Evolutionary conservation across 176 grass and related monocot genomes (phyloP).

Genomic region (Triticum timopheevii): DNA sequence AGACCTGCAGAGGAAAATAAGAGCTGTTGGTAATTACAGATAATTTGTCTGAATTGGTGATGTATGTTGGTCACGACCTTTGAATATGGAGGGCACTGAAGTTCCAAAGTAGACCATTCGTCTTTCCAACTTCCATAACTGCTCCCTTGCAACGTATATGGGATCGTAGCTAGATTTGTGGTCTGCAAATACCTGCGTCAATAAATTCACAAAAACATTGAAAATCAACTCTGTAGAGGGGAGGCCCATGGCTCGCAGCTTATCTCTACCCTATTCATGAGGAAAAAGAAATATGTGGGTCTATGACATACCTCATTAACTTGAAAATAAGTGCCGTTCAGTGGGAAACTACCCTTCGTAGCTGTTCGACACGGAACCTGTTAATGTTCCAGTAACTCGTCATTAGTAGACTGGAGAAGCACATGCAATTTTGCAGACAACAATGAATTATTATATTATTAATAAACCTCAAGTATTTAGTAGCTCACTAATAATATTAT

Average conservation of each 20-base stretch:
- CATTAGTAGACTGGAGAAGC: conserved; percentile 23
- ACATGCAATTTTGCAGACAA: conserved; percentile 23
- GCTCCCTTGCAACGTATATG: conserved; percentile 56
- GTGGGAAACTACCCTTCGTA: conserved; percentile 94
- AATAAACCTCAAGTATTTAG: neutral
- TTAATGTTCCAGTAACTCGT: conserved; percentile 29
- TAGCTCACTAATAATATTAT: neutral
- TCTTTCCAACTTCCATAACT: conserved; percentile 79
- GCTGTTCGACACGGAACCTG: conserved; percentile 98
- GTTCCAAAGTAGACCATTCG: conserved; percentile 85
- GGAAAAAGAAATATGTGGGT: neutral
- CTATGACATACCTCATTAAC: conserved; percentile 77
- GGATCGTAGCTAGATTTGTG: conserved; percentile 73
- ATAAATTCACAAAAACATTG: conserved; percentile 19
- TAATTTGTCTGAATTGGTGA: conserved; percentile 29
- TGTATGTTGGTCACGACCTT: conserved; percentile 43
- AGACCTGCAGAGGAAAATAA: conserved; percentile 63
- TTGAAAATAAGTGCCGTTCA: conserved; percentile 99
- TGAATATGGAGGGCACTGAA: conserved; percentile 85
- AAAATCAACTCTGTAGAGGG: conserved; percentile 26
- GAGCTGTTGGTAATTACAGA: conserved; percentile 24
- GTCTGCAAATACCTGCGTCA: conserved; percentile 90
- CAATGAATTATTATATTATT: conserved; percentile 24
- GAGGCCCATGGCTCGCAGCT: neutral
- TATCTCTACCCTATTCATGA: conserved; percentile 25